Percentiles rank a stretch among this genome's conserved stretches.
phyloP scores from a whole-genome alignment of 1,284 basidiomycete species.

The Heterobasidion irregulare region DNA sequence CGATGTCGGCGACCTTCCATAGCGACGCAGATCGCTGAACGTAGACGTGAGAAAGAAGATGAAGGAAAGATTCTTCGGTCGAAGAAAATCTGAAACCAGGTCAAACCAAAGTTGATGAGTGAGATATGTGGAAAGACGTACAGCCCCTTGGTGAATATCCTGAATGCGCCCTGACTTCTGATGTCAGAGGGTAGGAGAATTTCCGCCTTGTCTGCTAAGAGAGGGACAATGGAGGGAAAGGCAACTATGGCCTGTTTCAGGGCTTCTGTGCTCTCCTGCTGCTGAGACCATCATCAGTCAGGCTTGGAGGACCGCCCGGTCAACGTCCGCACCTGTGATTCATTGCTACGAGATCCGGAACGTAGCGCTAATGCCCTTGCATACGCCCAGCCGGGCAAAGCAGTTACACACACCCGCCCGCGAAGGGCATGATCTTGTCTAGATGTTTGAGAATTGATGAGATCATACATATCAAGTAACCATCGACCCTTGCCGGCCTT shows the following conservation, averaged over 20 bases:
- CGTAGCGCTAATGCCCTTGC: constrained; percentile 67
- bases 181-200: constrained; percentile 52
- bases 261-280: constrained; percentile 52
- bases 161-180: constrained; percentile 53
- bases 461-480: constrained; percentile 63
- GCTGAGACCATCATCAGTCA: constrained; percentile 19
- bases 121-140: constrained; percentile 22
- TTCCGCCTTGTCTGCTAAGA: constrained; percentile 81
- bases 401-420: constrained; percentile 40
- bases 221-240: constrained; percentile 75
- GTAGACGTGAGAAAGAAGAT: constrained; percentile 82
- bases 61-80: constrained; percentile 36
- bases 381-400: constrained; percentile 78
- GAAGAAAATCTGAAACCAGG: constrained; percentile 9
- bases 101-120: constrained; percentile 9
- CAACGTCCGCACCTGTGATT: constrained; percentile 1
- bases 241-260: constrained; percentile 64
- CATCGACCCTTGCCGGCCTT: constrained; percentile 76
- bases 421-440: constrained; percentile 11
- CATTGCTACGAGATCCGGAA: constrained; percentile 26
- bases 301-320: neutral
- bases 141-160: constrained; percentile 61
- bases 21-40: constrained; percentile 65
- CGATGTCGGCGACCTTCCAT: constrained; percentile 71
- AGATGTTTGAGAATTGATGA: constrained; percentile 27